These are phyloP conservation scores for Bidens hawaiensis DNA, from an alignment of 140 eudicot species.

Conservation along the genomic window DNA sequence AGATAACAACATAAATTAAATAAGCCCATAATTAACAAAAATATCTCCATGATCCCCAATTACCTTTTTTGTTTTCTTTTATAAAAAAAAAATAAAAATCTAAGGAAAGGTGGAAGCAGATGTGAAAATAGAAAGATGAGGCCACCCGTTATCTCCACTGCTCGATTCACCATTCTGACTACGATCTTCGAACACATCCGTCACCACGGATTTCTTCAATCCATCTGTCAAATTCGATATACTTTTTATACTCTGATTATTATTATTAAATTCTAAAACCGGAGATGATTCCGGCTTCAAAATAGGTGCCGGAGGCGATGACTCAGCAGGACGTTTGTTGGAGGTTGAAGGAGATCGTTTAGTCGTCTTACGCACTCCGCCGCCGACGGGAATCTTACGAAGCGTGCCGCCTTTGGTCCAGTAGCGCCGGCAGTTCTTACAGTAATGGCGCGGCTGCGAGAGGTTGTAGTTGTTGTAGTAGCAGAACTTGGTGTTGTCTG, in stretches of 20 bases:
- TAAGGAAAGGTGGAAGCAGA: slow-evolving; percentile 27
- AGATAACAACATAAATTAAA: neutral
- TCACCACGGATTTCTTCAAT: slow-evolving; percentile 9
- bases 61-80: too few relatives aligned
- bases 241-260: neutral
- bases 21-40: neutral
- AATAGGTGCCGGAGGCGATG: slow-evolving; percentile 11
- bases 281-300: slow-evolving; percentile 18
- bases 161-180: slow-evolving; percentile 11
- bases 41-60: neutral
- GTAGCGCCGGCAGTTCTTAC: slow-evolving; percentile 64
- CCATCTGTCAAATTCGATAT: slow-evolving; percentile 7
- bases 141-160: slow-evolving; percentile 15
- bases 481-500: slow-evolving; percentile 78
- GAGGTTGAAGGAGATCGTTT: slow-evolving; percentile 44
- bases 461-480: slow-evolving; percentile 89
- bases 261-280: neutral
- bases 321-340: slow-evolving; percentile 8
- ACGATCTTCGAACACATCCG: neutral
- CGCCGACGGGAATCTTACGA: slow-evolving; percentile 66
- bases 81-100: neutral
- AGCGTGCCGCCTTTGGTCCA: slow-evolving; percentile 94
- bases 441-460: slow-evolving; percentile 77
- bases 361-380: slow-evolving; percentile 48
- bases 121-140: slow-evolving; percentile 25